Evolutionary conservation across 1,284 basidiomycete genomes (phyloP).

Genomic region (Prillingera fragicola): DNA sequence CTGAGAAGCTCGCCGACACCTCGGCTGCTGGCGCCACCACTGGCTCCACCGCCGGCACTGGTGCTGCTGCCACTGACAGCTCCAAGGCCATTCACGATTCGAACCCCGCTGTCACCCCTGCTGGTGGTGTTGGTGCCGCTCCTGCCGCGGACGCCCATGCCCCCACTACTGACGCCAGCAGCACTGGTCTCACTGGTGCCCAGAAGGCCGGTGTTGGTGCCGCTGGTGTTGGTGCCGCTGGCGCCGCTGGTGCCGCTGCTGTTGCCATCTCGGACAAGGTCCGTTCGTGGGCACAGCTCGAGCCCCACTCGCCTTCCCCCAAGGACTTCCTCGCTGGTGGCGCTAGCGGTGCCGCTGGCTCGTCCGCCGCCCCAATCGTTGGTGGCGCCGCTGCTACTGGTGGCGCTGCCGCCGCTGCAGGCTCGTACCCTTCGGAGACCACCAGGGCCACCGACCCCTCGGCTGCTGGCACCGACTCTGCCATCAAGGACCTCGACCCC

Average conservation of each 20-base stretch:
- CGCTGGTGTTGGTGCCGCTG: too few relatives aligned
- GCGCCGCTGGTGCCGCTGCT: too few relatives aligned
- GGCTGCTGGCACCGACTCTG: not conserved
- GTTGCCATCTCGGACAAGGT: too few relatives aligned
- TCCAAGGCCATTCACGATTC: not conserved
- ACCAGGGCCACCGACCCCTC: not conserved
- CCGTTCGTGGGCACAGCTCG: too few relatives aligned
- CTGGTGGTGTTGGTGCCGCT: too few relatives aligned
- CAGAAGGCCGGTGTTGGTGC: not conserved
- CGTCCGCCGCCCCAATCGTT: not conserved
- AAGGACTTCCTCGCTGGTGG: too few relatives aligned
- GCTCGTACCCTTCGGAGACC: not conserved
- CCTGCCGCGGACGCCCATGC: not conserved
- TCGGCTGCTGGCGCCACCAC: not conserved
- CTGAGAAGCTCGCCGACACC: not conserved
- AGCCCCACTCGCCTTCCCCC: too few relatives aligned
- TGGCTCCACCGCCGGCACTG: slow-evolving; percentile 1
- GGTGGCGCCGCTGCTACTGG: not conserved
- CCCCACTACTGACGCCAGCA: not conserved
- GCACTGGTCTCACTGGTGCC: not conserved
- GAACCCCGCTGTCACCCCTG: not conserved
- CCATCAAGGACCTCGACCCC: too few relatives aligned
- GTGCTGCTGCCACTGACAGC: not conserved
- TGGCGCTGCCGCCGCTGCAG: not conserved
- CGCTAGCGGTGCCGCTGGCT: not conserved